Base-by-base conservation (phyloP, 1,284 basidiomycete genomes). In the Rhodotorula mucilaginosa region DNA sequence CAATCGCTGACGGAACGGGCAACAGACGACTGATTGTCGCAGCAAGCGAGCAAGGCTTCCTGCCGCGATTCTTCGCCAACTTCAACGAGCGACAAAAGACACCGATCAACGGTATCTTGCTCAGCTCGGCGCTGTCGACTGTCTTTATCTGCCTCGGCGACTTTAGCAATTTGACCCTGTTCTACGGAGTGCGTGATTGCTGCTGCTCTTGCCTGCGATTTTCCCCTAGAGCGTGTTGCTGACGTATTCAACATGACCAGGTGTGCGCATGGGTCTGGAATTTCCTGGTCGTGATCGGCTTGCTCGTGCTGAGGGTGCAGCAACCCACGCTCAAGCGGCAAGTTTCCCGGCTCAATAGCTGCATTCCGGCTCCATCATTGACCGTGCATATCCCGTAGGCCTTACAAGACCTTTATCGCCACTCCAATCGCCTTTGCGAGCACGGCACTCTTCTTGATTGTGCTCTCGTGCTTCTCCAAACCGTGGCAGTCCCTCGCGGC, bases 391-490 rank as follows among this genome's bases (percentile, higher is more conserved):
- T 57, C 54, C 15, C n/a, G 26, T 74, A 91, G 93, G 73, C 94
- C 94, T 0, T 97, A 97, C 81, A 90, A 88, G 79, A 91, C 93
- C 1, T 97, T 89, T 88, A 88, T 98, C 48, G 85, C 87, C 26
- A 98, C 95, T 0, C 96, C 96, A 0, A 84, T 99, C 46, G 87
- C 86, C 7, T 99, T 99, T 81, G 96, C 94, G 76, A 88, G 87
- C 12, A 92, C 95, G 29, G 92, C 94, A 2, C 83, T 97, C 71
- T 98, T 98, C 82, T 84, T 99, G 64, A 83, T 99, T 8, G 89
- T 91, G 77, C 97, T 99, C 92, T 95, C 95, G 5, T 86, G 97
- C 65, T 90, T 97, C 70, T 93, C 93, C 3, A 94, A 95, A 21
- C 97, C 96, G 1, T 82, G 90, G 34, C 91, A 97, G 81, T 93